These are phyloP conservation scores for Xylaria cubensis DNA, from an alignment of 495 filamentous ascomycete species.

Conservation along the genomic window DNA sequence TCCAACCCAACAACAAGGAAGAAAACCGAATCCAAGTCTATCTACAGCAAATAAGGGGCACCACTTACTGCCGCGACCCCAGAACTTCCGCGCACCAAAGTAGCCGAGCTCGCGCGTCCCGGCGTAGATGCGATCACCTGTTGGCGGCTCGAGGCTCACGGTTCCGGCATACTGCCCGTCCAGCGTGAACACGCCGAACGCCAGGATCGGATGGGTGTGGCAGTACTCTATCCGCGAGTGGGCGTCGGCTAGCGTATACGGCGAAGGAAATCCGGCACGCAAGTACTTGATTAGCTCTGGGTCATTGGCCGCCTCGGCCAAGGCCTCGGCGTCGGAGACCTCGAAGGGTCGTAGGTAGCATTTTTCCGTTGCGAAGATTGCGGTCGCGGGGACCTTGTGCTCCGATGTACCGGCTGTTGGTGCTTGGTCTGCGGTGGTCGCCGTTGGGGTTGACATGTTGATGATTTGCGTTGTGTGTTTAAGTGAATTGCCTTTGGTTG, in stretches of 20 bases:
- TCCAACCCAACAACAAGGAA: too few relatives aligned
- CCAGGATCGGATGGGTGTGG: background rate
- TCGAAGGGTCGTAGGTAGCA: conserved; percentile 42
- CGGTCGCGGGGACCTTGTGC: conserved; percentile 17
- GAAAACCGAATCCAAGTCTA: too few relatives aligned
- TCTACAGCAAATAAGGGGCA: too few relatives aligned
- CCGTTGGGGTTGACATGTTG: background rate
- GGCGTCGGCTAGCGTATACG: conserved; percentile 45
- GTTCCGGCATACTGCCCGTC: conserved; percentile 39
- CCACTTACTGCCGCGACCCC: conserved; percentile 44
- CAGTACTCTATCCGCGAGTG: conserved; percentile 36
- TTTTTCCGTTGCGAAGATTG: conserved; percentile 33
- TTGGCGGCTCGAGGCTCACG: conserved; percentile 39
- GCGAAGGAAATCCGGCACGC: conserved; percentile 44
- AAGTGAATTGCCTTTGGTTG: too few relatives aligned
- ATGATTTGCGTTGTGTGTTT: background rate
- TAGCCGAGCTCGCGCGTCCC: conserved; percentile 49
- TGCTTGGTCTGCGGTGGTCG: background rate
- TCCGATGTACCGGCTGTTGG: background rate
- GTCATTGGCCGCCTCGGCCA: conserved; percentile 39
- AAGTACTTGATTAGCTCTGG: conserved; percentile 43
- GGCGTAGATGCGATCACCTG: conserved; percentile 40
- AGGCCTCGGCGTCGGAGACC: conserved; percentile 37
- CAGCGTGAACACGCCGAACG: conserved; percentile 41
- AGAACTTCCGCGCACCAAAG: conserved; percentile 43